phyloP scores from a whole-genome alignment of 164 flowering plant genomes.

The Nymphaea thermarum region DNA sequence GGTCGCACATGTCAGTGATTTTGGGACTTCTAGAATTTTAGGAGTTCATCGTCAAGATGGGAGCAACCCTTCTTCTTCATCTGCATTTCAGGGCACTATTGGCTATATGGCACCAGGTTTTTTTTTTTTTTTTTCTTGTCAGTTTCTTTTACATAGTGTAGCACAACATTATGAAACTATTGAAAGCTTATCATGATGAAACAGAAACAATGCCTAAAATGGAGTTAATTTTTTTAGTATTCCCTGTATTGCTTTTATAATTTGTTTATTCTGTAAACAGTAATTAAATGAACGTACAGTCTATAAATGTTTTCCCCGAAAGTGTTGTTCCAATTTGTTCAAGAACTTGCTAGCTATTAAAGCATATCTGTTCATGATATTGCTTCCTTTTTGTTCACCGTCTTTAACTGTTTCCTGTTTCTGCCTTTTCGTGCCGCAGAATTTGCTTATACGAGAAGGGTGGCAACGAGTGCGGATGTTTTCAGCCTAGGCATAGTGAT shows the following conservation, averaged over 20 bases:
- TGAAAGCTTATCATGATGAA: background rate
- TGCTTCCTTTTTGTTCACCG: background rate
- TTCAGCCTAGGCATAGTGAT: conserved; percentile 71
- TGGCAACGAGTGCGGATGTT: conserved; percentile 69
- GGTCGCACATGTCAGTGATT: conserved; percentile 79
- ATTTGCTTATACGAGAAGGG: conserved; percentile 67
- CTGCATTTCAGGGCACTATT: conserved; percentile 75
- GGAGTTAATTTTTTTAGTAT: background rate
- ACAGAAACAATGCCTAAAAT: background rate
- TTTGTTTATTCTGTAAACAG: background rate
- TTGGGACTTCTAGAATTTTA: conserved; percentile 75
- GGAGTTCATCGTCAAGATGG: conserved; percentile 44
- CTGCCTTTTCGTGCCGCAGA: conserved; percentile 24
- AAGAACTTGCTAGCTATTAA: background rate
- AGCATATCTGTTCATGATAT: background rate
- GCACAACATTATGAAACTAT: background rate
- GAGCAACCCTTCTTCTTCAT: conserved; percentile 26
- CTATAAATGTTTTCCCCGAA: too few species aligned
- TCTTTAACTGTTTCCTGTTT: background rate
- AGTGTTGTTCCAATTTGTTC: too few species aligned
- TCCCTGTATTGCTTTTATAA: background rate
- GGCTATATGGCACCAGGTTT: conserved; percentile 95
- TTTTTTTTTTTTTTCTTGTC: background rate
- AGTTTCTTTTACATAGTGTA: background rate
- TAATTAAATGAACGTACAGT: too few species aligned